A percentile compares a stretch with the other conserved stretches of the same genome.
Conservation (phyloP, 2,329 filamentous ascomycete genomes). For the Piedraia hortae region DNA sequence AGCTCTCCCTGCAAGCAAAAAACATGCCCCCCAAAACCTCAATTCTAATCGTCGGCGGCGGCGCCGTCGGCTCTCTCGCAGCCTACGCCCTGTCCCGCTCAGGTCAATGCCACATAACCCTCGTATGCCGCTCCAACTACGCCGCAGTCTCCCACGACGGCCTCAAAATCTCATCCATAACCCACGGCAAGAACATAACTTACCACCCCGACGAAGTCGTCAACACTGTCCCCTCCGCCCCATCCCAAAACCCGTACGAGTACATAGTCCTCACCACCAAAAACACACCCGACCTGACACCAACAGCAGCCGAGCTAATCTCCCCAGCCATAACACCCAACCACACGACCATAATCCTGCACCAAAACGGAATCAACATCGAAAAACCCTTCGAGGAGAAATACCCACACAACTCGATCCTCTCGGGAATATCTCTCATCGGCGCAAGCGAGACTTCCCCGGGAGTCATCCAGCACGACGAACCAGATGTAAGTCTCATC, state of each 20-base stretch:
- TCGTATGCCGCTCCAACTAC: constrained; percentile 30
- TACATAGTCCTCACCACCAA: constrained; percentile 31
- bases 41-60: constrained; percentile 24
- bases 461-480: constrained; percentile 25
- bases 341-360: constrained; percentile 26
- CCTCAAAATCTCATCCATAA: constrained; percentile 26
- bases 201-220: constrained; percentile 13
- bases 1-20: too few relatives aligned
- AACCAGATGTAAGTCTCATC: constrained; percentile 23
- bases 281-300: constrained; percentile 26
- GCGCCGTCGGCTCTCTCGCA: constrained; percentile 29
- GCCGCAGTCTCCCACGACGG: constrained; percentile 20
- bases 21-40: constrained; percentile 1
- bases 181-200: constrained; percentile 22
- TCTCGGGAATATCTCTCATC: constrained; percentile 27
- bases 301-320: constrained; percentile 23
- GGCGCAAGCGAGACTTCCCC: constrained; percentile 21
- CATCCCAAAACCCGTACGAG: constrained; percentile 18
- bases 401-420: constrained; percentile 25
- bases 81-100: constrained; percentile 26
- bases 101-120: constrained; percentile 24
- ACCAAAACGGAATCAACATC: constrained; percentile 38
- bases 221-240: constrained; percentile 22
- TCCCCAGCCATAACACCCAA: constrained; percentile 23
- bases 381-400: constrained; percentile 23